phyloP scores from a whole-genome alignment of 768 basidiomycete species.

The Cystobasidiopsis lactophilus region DNA sequence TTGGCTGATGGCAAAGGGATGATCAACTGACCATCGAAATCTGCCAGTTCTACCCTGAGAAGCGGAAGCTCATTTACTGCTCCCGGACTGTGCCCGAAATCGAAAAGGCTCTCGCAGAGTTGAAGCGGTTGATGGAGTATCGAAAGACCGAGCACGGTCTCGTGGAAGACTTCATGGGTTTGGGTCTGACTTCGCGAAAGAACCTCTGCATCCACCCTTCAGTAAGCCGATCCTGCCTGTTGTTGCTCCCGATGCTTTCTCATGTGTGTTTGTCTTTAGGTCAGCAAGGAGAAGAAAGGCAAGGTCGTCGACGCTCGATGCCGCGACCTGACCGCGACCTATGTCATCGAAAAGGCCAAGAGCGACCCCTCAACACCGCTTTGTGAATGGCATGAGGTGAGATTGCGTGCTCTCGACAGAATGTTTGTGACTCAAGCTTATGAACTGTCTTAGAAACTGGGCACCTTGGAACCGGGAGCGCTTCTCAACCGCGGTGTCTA shows the following conservation, averaged over 20 bases:
- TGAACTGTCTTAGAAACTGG: constrained; percentile 41
- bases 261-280: constrained; percentile 30
- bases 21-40: background rate
- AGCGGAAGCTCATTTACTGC: constrained; percentile 89
- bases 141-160: constrained; percentile 37
- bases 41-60: constrained; percentile 66
- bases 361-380: constrained; percentile 70
- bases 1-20: background rate
- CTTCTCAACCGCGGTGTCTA: constrained; percentile 69
- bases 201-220: constrained; percentile 91
- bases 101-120: constrained; percentile 85
- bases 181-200: constrained; percentile 85
- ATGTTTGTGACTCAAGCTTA: background rate
- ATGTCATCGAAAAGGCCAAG: constrained; percentile 58
- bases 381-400: constrained; percentile 88
- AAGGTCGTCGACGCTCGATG: constrained; percentile 91
- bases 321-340: constrained; percentile 75
- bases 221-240: constrained; percentile 30
- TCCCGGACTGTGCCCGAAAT: constrained; percentile 99
- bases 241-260: background rate
- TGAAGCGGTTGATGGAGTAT: constrained; percentile 83
- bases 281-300: constrained; percentile 94
- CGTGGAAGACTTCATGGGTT: constrained; percentile 59
- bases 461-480: constrained; percentile 54
- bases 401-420: constrained; percentile 5